Evolutionary conservation across 2,329 filamentous ascomycete genomes (phyloP).

Genomic region (Apiospora phragmitis): DNA sequence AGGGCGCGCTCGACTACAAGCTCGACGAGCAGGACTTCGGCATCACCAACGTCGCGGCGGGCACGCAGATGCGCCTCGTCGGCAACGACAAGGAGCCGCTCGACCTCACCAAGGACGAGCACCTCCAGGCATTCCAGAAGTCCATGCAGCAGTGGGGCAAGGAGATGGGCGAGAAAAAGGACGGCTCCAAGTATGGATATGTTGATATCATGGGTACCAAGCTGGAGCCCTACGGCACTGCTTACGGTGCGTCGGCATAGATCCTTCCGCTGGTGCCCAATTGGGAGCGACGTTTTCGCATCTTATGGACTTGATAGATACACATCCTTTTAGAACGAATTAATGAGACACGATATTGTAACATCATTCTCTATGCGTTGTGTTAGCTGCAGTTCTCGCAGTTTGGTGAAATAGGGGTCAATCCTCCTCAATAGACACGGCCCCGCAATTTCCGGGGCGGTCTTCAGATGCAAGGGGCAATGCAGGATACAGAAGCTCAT

Average conservation of each 20-base stretch:
- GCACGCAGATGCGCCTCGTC: conserved; percentile 35
- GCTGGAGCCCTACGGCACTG: conserved; percentile 34
- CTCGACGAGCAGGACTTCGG: conserved; percentile 54
- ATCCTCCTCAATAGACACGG: neutral
- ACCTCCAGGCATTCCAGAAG: conserved; percentile 29
- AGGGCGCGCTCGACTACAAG: conserved; percentile 47
- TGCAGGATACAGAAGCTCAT: neutral
- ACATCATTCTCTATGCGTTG: neutral
- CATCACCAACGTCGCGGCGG: conserved; percentile 28
- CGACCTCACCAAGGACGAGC: conserved; percentile 32
- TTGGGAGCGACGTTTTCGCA: neutral
- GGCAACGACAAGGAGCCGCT: conserved; percentile 32
- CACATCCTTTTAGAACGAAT: neutral
- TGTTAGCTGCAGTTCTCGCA: too few relatives aligned
- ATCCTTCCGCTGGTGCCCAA: too few relatives aligned
- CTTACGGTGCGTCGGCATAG: conserved; percentile 17
- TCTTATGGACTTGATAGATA: neutral
- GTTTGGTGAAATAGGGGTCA: neutral
- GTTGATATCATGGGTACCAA: conserved; percentile 32
- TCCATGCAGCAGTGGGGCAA: conserved; percentile 32
- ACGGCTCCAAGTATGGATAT: conserved; percentile 33
- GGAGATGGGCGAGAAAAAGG: conserved; percentile 31
- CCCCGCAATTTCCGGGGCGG: neutral
- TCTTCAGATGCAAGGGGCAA: neutral
- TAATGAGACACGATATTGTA: neutral